Conservation (phyloP, 345 rosid genomes). For the Barbarea vulgaris region DNA sequence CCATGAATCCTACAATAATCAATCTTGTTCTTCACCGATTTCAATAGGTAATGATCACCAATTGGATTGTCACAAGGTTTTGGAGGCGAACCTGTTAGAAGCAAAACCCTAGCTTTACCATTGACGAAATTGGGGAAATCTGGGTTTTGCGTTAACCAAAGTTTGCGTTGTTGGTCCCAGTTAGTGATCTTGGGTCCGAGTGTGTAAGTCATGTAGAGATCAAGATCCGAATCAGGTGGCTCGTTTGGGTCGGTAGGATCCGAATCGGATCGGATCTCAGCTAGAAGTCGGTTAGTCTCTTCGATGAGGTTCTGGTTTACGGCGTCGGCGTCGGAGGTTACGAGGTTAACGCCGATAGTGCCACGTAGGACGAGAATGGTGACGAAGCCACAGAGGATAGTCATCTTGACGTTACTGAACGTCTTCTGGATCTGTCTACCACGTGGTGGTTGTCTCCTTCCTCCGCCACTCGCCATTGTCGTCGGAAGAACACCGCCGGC, state of each 20-base stretch:
- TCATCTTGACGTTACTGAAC: slow-evolving; percentile 89
- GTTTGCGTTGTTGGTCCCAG: slow-evolving; percentile 70
- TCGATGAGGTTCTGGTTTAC: slow-evolving; percentile 75
- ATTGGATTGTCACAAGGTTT: slow-evolving; percentile 91
- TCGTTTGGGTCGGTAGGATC: slow-evolving; percentile 71
- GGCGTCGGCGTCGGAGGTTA: slow-evolving; percentile 74
- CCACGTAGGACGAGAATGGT: slow-evolving; percentile 95
- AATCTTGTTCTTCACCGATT: slow-evolving; percentile 86
- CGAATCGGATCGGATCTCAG: slow-evolving; percentile 86
- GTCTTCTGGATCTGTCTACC: slow-evolving; percentile 91
- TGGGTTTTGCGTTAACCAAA: slow-evolving; percentile 66
- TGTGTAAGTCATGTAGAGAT: slow-evolving; percentile 64
- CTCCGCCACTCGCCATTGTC: slow-evolving; percentile 49
- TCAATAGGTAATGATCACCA: slow-evolving; percentile 88
- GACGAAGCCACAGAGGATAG: slow-evolving; percentile 89
- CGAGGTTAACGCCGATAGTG: slow-evolving; percentile 78
- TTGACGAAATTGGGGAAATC: slow-evolving; percentile 67
- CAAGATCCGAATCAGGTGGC: slow-evolving; percentile 50
- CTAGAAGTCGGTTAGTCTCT: slow-evolving; percentile 81
- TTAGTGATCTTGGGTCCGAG: slow-evolving; percentile 71
- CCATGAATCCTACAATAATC: slow-evolving; percentile 97
- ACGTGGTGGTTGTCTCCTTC: slow-evolving; percentile 47
- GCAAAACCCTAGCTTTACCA: slow-evolving; percentile 73
- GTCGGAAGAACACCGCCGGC: slow-evolving; percentile 48
- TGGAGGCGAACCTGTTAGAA: slow-evolving; percentile 88